Evolutionary conservation across 371 early-diverging fungal species (phyloP).

Genomic region (Zopfochytrium polystomum): DNA sequence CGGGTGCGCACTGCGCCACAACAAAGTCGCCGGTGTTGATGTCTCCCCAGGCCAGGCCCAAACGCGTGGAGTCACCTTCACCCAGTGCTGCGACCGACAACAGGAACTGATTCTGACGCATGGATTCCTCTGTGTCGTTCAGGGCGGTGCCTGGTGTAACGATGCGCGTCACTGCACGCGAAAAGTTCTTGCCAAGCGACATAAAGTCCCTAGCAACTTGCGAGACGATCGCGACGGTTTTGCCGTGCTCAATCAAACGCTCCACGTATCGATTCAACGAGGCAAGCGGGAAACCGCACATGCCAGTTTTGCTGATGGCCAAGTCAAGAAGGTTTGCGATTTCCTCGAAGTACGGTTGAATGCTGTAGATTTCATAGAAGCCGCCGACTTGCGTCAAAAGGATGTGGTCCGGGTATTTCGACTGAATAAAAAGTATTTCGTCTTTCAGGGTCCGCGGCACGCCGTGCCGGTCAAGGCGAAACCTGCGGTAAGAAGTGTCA

Average conservation of each 20-base stretch:
- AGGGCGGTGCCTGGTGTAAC: slow-evolving; percentile 88
- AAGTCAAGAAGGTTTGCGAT: slow-evolving; percentile 15
- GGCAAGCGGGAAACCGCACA: slow-evolving; percentile 57
- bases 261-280: slow-evolving; percentile 74
- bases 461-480: too few species aligned
- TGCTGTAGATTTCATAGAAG: slow-evolving; percentile 77
- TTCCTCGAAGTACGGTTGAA: slow-evolving; percentile 12
- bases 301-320: slow-evolving; percentile 15
- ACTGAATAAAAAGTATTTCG: slow-evolving; percentile 30
- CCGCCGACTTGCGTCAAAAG: slow-evolving; percentile 88
- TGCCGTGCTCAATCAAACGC: slow-evolving; percentile 65
- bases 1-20: slow-evolving; percentile 53
- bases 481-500: too few species aligned
- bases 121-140: slow-evolving; percentile 58
- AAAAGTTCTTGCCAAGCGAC: slow-evolving; percentile 45
- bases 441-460: too few species aligned
- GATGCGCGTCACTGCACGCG: slow-evolving; percentile 71
- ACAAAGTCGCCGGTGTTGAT: slow-evolving; percentile 87
- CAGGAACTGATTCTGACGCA: slow-evolving; percentile 64
- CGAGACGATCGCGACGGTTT: slow-evolving; percentile 82
- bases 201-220: slow-evolving; percentile 51
- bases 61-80: not conserved
- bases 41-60: slow-evolving; percentile 89
- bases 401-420: slow-evolving; percentile 68
- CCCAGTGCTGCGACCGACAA: slow-evolving; percentile 39